phyloP scores from a whole-genome alignment of 2,329 filamentous ascomycete species.

The Falciphora oryzae region DNA sequence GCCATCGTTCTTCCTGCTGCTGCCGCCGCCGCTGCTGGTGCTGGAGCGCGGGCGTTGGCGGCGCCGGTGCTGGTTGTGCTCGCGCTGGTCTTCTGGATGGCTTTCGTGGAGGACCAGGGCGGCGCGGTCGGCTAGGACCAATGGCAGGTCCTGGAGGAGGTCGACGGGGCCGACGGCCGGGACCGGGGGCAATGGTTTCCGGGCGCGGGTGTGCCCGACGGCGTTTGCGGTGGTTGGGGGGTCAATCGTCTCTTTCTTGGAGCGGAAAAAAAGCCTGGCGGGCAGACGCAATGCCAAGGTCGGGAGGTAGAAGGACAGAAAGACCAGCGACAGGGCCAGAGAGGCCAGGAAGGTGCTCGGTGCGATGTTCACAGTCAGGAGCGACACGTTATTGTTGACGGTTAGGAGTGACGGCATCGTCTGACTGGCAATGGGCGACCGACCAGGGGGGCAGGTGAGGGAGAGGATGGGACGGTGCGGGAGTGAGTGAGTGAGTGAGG shows the following conservation, averaged over 20 bases:
- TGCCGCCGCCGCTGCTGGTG: slow-evolving; percentile 18
- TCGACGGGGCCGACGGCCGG: slow-evolving; percentile 14
- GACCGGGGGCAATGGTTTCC: slow-evolving; percentile 11
- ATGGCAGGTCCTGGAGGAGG: slow-evolving; percentile 17
- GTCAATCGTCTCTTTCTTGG: slow-evolving; percentile 9
- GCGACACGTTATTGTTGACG: slow-evolving; percentile 56
- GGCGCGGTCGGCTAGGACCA: slow-evolving; percentile 16
- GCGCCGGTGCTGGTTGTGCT: slow-evolving; percentile 15
- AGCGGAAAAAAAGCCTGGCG: background rate
- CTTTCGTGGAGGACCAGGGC: slow-evolving; percentile 12
- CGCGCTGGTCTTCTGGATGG: slow-evolving; percentile 1
- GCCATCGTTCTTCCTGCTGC: slow-evolving; percentile 12
- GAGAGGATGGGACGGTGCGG: background rate
- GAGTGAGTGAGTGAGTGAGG: background rate
- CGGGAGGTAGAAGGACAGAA: slow-evolving; percentile 44
- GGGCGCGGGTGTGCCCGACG: slow-evolving; percentile 12
- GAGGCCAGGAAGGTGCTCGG: slow-evolving; percentile 52
- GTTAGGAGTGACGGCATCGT: slow-evolving; percentile 54
- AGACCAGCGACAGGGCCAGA: slow-evolving; percentile 42
- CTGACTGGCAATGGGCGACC: slow-evolving; percentile 9
- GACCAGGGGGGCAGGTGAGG: background rate
- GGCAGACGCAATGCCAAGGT: slow-evolving; percentile 18
- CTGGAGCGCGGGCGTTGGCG: slow-evolving; percentile 23
- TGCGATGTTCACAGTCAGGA: slow-evolving; percentile 53
- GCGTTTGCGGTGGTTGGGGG: slow-evolving; percentile 4